Percentiles rank a stretch among this genome's conserved stretches.
These are phyloP conservation scores for Lentithecium fluviatile DNA, from an alignment of 495 filamentous ascomycete genomes.

Conservation along the genomic window DNA sequence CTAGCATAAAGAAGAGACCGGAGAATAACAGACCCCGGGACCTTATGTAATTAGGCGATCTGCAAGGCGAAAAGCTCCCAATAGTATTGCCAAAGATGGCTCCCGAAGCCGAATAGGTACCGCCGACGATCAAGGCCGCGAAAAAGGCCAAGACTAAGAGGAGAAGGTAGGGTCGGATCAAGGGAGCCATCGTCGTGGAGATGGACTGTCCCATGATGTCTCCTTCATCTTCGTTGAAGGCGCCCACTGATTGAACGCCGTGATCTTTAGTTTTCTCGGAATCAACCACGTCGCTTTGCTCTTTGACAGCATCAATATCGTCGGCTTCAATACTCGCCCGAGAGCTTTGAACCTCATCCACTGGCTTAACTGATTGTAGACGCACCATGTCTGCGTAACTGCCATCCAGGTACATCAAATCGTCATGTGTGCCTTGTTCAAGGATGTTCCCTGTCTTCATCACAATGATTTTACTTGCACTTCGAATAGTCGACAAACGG, in stretches of 20 bases:
- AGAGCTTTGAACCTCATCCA: background rate
- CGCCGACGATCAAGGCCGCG: conserved; percentile 23
- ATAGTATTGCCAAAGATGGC: conserved; percentile 31
- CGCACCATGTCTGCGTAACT: conserved; percentile 36
- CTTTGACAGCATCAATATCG: conserved; percentile 2
- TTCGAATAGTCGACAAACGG: conserved; percentile 79
- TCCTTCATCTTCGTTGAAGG: conserved; percentile 28
- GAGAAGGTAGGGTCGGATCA: conserved; percentile 20
- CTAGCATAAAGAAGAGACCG: conserved; percentile 90
- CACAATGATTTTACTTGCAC: conserved; percentile 81
- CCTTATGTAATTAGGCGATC: conserved; percentile 8
- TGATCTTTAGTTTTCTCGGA: background rate
- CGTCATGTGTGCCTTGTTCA: conserved; percentile 70
- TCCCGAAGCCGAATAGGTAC: conserved; percentile 15
- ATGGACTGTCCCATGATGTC: background rate
- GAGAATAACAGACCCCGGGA: conserved; percentile 60
- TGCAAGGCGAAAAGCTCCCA: conserved; percentile 18
- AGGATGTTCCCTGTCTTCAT: conserved; percentile 70
- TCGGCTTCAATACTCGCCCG: background rate
- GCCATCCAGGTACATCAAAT: conserved; percentile 53
- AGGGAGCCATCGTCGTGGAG: conserved; percentile 7
- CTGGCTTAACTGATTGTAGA: conserved; percentile 35
- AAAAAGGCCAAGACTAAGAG: conserved; percentile 20
- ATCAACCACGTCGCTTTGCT: background rate
- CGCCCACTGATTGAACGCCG: conserved; percentile 30